Base-by-base conservation (phyloP, 768 basidiomycete species). In the Neoboletus brunneissimus region DNA sequence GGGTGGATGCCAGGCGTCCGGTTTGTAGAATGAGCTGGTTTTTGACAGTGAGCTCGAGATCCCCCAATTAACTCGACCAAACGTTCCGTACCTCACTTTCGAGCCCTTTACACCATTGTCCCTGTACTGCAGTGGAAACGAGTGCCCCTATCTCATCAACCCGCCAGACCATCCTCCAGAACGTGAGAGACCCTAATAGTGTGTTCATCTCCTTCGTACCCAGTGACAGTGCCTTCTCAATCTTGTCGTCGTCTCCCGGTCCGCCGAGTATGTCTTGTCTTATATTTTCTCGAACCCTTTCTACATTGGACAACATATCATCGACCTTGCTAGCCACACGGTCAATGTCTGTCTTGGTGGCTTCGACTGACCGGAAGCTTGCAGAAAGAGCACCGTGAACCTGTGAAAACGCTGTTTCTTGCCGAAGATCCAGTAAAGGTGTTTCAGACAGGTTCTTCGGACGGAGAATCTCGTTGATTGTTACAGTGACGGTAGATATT, bases 11-110 rank as follows among this genome's bases (percentile, higher is more conserved):
- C 12, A 91, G 75, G 25, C 79, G 75, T 15, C 89, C 89, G 1
- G 85, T 79, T 53, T 88, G 82, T 48, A 85, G 77, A 38, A 85
- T 76, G 37, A 91, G 76, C 88, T 90, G 10, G 40, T 35, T 43
- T 32, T 35, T 22, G 45, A 29, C 16, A 11, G 46, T 55, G 22
- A 54, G n/a, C 20, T 16, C 35, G 48, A 51, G 35, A 48, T 34
- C 43, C 3, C 12, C 13, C 3, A 12, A 40, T 51, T 2, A 53
- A 20, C 9, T 31, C 15, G 37, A 42, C 12, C 40, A 32, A 38
- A 50, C 27, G 18, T n/a, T 15, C 49, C 48, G 34, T 55, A 82
- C 85, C 73, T 81, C 74, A 64, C 75, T 73, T 63, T 86, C 82
- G 18, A 87, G 71, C 2, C 74, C 77, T 58, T 68, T 72, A 43